phyloP scores from a whole-genome alignment of 495 filamentous ascomycete species.

The Peziza echinospora region DNA sequence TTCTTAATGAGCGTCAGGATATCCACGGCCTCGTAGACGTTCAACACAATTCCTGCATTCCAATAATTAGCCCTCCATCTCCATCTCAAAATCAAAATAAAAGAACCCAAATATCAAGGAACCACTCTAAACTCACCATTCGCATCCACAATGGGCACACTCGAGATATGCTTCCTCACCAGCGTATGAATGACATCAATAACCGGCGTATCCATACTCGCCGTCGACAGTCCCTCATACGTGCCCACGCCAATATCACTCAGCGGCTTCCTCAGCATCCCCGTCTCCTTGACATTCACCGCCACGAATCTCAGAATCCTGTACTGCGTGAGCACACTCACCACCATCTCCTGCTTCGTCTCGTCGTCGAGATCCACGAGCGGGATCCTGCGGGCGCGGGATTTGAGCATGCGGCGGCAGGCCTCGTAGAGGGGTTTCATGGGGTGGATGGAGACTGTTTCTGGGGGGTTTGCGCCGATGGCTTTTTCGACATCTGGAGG shows the following conservation, averaged over 20 bases:
- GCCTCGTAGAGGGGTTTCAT: slow-evolving; percentile 81
- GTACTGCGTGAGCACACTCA: slow-evolving; percentile 94
- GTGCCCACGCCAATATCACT: slow-evolving; percentile 71
- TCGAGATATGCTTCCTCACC: slow-evolving; percentile 80
- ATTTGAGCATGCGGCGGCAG: slow-evolving; percentile 82
- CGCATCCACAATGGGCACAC: slow-evolving; percentile 76
- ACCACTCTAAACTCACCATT: slow-evolving; percentile 32
- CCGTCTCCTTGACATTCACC: slow-evolving; percentile 83
- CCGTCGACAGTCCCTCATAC: slow-evolving; percentile 57
- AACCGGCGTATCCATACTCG: slow-evolving; percentile 77
- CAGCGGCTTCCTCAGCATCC: slow-evolving; percentile 70
- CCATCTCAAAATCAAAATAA: neutral
- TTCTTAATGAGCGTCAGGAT: slow-evolving; percentile 91
- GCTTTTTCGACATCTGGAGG: slow-evolving; percentile 74
- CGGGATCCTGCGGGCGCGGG: slow-evolving; percentile 78
- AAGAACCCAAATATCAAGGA: neutral
- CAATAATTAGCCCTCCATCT: neutral
- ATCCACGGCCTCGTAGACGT: slow-evolving; percentile 95
- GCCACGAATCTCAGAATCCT: slow-evolving; percentile 96
- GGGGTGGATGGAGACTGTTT: slow-evolving; percentile 89
- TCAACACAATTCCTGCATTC: slow-evolving; percentile 46
- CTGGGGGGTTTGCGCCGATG: slow-evolving; percentile 71
- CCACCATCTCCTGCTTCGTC: slow-evolving; percentile 75
- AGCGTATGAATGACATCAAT: slow-evolving; percentile 91
- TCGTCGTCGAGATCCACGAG: slow-evolving; percentile 90